These are phyloP conservation scores for Leccinum griseonigrum DNA, from an alignment of 1,284 basidiomycete species.

Conservation along the genomic window DNA sequence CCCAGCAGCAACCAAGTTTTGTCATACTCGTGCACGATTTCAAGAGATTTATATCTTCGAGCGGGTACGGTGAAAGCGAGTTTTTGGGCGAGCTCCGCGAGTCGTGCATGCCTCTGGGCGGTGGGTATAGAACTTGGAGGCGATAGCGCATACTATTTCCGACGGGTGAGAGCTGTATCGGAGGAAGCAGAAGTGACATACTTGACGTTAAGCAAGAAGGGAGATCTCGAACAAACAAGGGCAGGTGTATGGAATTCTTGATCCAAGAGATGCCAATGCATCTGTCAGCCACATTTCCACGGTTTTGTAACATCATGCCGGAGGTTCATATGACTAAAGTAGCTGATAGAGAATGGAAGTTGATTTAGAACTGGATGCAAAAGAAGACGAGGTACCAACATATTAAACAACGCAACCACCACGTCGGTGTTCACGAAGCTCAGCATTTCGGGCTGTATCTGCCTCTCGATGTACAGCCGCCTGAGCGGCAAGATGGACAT, in stretches of 20 bases:
- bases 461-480: conserved; percentile 85
- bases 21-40: conserved; percentile 96
- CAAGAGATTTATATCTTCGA: conserved; percentile 90
- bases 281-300: conserved; percentile 39
- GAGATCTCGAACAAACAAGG: conserved; percentile 87
- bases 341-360: conserved; percentile 43
- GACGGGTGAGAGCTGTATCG: conserved; percentile 2
- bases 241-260: conserved; percentile 89
- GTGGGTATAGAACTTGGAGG: conserved; percentile 85
- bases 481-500: conserved; percentile 86
- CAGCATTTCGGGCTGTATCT: conserved; percentile 87
- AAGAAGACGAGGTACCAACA: conserved; percentile 52
- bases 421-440: conserved; percentile 82
- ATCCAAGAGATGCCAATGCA: conserved; percentile 75
- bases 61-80: conserved; percentile 89
- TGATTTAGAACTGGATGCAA: conserved; percentile 8
- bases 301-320: conserved; percentile 25
- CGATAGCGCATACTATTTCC: conserved; percentile 82
- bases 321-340: conserved; percentile 76
- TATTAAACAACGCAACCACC: conserved; percentile 87
- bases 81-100: conserved; percentile 85
- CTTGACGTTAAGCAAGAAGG: conserved; percentile 89
- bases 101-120: conserved; percentile 79
- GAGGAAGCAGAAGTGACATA: conserved; percentile 41
- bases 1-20: conserved; percentile 91